Evolutionary conservation across 352 stramenopile genomes (phyloP), one percentile per base, ranked within the genome.

Genomic region (Globisporangium emineosum): DNA sequence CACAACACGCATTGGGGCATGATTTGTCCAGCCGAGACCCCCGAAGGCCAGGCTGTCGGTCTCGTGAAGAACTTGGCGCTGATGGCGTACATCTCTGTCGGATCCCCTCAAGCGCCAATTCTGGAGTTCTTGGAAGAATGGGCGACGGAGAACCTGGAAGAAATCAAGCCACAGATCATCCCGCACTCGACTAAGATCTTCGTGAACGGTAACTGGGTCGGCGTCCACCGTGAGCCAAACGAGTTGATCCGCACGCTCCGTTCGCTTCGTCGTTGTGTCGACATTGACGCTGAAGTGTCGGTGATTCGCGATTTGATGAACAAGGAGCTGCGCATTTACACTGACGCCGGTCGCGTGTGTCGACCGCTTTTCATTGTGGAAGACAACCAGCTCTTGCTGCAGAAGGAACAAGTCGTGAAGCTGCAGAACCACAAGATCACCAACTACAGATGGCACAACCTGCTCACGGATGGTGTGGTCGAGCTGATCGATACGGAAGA

Each of bases 1-100:
- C 98, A 99, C 83, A 99, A 99, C 77, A 99, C 97, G 60, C 98
- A 99, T 78, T 99, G 97, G 97, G 98, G 98, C 47, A 99, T 99
- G 96, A 98, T 99, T 42, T 99, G 98, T 86, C 88, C 86, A 0
- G 94, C 93, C 35, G 95, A 99, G 72, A 99, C 97, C 6, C 96
- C 96, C 4, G 96, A 99, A 75, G 96, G 96, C 35, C 93, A 98
- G 66, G 94, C 96, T 55, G 88, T 97, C 57, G 95, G 96, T 62
- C 86, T 99, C 17, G 95, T 99, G 43, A 99, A 98, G 84, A 99
- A 99, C 79, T 77, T 99, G 65, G 97, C 98, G 8, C 77, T 99
- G 45, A 99, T 99, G 97, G 90, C 96, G 29, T 99, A 99, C 75
- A 99, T 99, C 67, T 98, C 93, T 12, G 91, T 97, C 43, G 93